phyloP scores from a whole-genome alignment of 2,329 filamentous ascomycete species.

The Malbranchea cinnamomea region DNA sequence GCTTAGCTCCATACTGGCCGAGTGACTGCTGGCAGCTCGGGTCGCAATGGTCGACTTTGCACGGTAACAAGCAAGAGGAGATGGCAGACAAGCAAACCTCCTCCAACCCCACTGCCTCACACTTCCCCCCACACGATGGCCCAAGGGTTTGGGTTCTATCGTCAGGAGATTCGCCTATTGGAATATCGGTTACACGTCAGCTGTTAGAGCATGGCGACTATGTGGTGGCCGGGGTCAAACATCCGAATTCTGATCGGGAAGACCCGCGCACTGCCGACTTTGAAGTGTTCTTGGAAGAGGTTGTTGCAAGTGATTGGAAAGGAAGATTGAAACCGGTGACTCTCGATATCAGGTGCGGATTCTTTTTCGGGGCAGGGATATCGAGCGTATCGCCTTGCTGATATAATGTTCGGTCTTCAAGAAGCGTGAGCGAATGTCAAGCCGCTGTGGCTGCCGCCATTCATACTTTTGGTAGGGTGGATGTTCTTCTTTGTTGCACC shows the following conservation, averaged over 20 bases:
- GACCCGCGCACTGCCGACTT: conserved; percentile 64
- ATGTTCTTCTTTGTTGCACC: conserved; percentile 80
- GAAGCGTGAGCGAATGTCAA: conserved; percentile 56
- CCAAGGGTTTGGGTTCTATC: conserved; percentile 91
- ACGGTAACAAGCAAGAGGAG: too few species aligned
- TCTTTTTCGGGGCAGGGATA: neutral
- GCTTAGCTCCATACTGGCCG: too few species aligned
- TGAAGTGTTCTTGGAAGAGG: conserved; percentile 55
- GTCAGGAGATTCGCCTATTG: conserved; percentile 68
- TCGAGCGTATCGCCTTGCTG: neutral
- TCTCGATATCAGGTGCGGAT: conserved; percentile 38
- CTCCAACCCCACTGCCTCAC: conserved; percentile 21
- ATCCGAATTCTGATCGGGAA: conserved; percentile 59
- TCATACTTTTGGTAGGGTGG: conserved; percentile 67
- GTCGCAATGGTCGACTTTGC: too few species aligned
- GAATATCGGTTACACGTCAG: conserved; percentile 65
- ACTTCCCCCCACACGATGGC: conserved; percentile 45
- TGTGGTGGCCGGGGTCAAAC: conserved; percentile 69
- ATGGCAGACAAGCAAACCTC: conserved; percentile 24
- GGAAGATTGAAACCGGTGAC: conserved; percentile 54
- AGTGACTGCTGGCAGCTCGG: too few species aligned
- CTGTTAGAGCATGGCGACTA: conserved; percentile 85
- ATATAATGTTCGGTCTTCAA: conserved; percentile 12
- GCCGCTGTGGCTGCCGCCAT: conserved; percentile 78
- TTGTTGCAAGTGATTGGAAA: conserved; percentile 49